Evolutionary conservation across 164 flowering plant species (phyloP).

Genomic region (Aristolochia californica): DNA sequence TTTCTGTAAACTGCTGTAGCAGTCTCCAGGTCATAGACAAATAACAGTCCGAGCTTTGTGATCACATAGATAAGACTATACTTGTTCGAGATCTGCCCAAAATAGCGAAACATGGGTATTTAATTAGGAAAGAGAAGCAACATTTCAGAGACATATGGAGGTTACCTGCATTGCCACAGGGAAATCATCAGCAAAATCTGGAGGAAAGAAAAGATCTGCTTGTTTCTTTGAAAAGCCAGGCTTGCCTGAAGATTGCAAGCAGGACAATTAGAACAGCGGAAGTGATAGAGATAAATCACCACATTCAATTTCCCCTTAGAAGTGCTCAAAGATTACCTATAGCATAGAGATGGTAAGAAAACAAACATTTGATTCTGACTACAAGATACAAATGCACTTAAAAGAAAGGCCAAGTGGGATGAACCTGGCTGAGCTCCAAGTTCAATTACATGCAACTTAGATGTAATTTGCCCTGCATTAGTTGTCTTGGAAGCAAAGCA

Average conservation of each 20-base stretch:
- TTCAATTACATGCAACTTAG: slow-evolving; percentile 96
- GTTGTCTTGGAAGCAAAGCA: slow-evolving; percentile 75
- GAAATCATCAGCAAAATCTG: slow-evolving; percentile 97
- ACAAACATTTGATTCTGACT: too few species aligned
- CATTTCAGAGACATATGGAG: too few species aligned
- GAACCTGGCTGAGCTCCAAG: slow-evolving; percentile 98
- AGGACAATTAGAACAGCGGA: neutral
- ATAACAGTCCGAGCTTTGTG: slow-evolving; percentile 93
- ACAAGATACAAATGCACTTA: neutral
- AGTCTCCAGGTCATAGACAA: slow-evolving; percentile 97
- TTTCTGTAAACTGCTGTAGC: slow-evolving; percentile 96
- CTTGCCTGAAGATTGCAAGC: slow-evolving; percentile 47
- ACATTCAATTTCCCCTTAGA: too few species aligned
- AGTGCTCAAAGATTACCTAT: too few species aligned
- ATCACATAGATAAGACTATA: slow-evolving; percentile 87
- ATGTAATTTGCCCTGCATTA: slow-evolving; percentile 87
- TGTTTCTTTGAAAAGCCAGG: slow-evolving; percentile 90
- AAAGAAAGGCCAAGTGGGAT: neutral
- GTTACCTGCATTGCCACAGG: slow-evolving; percentile 99
- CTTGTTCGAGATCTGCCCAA: slow-evolving; percentile 80
- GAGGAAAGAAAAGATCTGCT: slow-evolving; percentile 98
- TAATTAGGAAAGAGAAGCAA: too few species aligned
- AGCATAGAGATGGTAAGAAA: too few species aligned
- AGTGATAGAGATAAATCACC: neutral
- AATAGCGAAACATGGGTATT: neutral